Percentiles rank a stretch among this genome's conserved stretches.
These are phyloP conservation scores for Nicotiana noctiflora DNA, from an alignment of 257 asterid genomes.

Conservation along the genomic window DNA sequence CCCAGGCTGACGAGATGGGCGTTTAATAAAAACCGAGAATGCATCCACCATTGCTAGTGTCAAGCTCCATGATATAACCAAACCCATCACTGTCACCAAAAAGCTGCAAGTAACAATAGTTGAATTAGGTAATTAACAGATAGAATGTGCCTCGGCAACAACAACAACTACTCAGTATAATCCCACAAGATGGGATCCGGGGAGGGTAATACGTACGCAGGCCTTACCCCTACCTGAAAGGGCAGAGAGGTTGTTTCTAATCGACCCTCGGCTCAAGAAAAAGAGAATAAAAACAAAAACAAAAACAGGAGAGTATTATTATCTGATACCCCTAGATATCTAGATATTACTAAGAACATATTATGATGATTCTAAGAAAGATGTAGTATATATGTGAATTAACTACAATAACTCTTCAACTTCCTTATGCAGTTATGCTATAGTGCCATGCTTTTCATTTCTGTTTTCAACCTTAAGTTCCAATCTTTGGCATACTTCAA, in stretches of 20 bases:
- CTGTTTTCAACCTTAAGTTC: background rate
- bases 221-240: too few species aligned
- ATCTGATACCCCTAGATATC: background rate
- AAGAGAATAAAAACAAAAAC: too few species aligned
- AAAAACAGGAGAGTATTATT: background rate
- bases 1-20: slow-evolving; percentile 55
- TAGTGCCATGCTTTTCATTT: background rate
- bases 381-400: background rate
- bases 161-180: too few species aligned
- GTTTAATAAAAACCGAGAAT: slow-evolving; percentile 52
- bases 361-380: background rate
- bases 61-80: slow-evolving; percentile 89
- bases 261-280: too few species aligned
- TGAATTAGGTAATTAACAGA: background rate
- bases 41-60: slow-evolving; percentile 74
- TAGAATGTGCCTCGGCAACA: background rate
- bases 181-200: too few species aligned
- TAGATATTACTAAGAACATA: background rate
- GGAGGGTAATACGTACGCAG: too few species aligned
- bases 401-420: background rate
- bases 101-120: slow-evolving; percentile 44
- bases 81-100: slow-evolving; percentile 81
- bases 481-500: background rate
- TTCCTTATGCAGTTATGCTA: background rate
- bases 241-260: too few species aligned